Conservation (phyloP, 1,284 basidiomycete genomes). For the Ceratobasidium sp. region DNA sequence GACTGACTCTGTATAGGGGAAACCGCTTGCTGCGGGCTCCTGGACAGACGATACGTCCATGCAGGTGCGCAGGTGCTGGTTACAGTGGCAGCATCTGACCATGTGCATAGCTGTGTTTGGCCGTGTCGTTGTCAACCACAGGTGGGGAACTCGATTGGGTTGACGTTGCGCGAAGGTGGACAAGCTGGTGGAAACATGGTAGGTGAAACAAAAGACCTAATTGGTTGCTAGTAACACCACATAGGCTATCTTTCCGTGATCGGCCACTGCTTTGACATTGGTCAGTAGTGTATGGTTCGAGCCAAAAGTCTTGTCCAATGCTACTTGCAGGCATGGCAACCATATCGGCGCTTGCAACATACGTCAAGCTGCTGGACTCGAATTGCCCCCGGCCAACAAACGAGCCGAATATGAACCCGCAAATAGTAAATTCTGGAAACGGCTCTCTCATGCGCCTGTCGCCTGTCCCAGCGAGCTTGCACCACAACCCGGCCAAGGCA, state of each 20-base stretch:
- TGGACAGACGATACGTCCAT: conserved; percentile 52
- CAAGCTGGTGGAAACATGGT: conserved; percentile 48
- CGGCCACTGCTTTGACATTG: conserved; percentile 51
- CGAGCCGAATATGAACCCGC: conserved; percentile 26
- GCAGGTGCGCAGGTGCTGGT: conserved; percentile 27
- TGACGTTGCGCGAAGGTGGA: conserved; percentile 48
- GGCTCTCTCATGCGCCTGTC: conserved; percentile 49
- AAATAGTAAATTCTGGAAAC: conserved; percentile 43
- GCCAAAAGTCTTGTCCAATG: too few relatives aligned
- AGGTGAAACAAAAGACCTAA: background rate
- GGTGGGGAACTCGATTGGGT: conserved; percentile 47
- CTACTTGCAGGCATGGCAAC: conserved; percentile 9
- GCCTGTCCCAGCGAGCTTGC: conserved; percentile 45
- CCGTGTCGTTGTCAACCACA: conserved; percentile 45
- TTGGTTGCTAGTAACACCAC: background rate
- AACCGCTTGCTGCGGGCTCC: conserved; percentile 47
- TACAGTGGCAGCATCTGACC: background rate
- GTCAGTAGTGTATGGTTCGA: background rate
- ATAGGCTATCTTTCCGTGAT: conserved; percentile 51
- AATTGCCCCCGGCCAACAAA: conserved; percentile 10
- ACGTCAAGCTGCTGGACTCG: conserved; percentile 22
- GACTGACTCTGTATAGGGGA: conserved; percentile 2
- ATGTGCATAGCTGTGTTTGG: conserved; percentile 2
- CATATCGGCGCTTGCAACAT: background rate
- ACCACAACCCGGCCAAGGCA: conserved; percentile 28